A percentile compares a stretch with the other conserved stretches of the same genome.
phyloP scores from a whole-genome alignment of 2,329 filamentous ascomycete species.

The Sporothrix schenckii region DNA sequence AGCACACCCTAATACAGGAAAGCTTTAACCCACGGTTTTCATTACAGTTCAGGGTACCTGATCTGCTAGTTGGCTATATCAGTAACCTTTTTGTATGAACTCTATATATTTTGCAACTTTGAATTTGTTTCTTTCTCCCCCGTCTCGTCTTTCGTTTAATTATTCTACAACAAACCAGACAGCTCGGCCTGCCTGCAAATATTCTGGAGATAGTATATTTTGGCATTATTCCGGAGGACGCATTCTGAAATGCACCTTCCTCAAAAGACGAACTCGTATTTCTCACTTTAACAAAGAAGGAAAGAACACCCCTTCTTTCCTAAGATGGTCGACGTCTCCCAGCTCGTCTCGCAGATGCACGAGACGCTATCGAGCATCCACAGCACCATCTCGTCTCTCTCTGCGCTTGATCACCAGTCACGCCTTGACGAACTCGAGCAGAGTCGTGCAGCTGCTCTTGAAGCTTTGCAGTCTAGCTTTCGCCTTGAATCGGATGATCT shows the following conservation, averaged over 20 bases:
- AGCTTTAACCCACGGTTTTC: neutral
- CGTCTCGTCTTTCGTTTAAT: neutral
- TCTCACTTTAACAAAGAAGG: neutral
- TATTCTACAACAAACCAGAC: neutral
- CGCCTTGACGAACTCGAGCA: slow-evolving; percentile 48
- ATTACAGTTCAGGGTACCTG: neutral
- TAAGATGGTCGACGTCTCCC: slow-evolving; percentile 43
- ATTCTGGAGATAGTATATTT: too few relatives aligned
- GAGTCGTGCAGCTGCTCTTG: slow-evolving; percentile 44
- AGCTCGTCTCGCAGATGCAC: slow-evolving; percentile 49
- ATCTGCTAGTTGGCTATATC: neutral
- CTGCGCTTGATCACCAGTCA: slow-evolving; percentile 43
- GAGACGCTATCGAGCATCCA: slow-evolving; percentile 49
- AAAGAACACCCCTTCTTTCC: neutral
- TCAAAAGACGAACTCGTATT: neutral
- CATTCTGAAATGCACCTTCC: neutral
- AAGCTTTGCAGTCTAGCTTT: slow-evolving; percentile 42
- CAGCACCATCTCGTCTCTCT: slow-evolving; percentile 44
- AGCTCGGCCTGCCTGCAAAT: neutral
- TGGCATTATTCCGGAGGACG: too few relatives aligned
- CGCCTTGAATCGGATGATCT: slow-evolving; percentile 42
- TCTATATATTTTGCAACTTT: neutral
- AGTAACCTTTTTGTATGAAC: neutral
- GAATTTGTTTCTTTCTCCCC: slow-evolving; percentile 6
- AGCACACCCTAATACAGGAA: neutral